A percentile compares a stretch with the other conserved stretches of the same genome.
These are phyloP conservation scores for Wakefieldia striispora DNA, from an alignment of 768 basidiomycete genomes.

Conservation along the genomic window DNA sequence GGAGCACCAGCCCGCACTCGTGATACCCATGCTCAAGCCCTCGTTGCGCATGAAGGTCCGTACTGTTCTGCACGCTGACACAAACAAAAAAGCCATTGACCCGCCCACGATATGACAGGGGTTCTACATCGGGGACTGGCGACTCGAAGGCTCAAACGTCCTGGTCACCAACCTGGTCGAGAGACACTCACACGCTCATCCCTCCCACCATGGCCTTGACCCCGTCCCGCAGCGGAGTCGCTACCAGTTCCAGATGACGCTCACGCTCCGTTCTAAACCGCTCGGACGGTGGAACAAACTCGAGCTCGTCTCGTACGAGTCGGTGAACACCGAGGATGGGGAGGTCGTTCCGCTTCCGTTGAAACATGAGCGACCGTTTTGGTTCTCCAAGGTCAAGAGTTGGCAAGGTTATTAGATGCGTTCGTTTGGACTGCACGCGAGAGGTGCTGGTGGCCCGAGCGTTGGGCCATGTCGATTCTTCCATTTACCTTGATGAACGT, in stretches of 20 bases:
- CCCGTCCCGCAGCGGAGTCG: slow-evolving; percentile 31
- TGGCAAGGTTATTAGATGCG: slow-evolving; percentile 37
- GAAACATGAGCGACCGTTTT: slow-evolving; percentile 87
- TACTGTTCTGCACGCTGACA: neutral
- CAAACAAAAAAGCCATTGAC: neutral
- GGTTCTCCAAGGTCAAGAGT: slow-evolving; percentile 88
- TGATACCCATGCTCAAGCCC: slow-evolving; percentile 76
- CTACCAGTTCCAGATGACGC: slow-evolving; percentile 74
- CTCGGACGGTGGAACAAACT: slow-evolving; percentile 81
- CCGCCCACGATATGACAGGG: slow-evolving; percentile 45
- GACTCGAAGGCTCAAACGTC: slow-evolving; percentile 58
- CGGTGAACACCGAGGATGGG: slow-evolving; percentile 72
- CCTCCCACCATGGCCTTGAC: slow-evolving; percentile 4
- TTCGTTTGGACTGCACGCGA: neutral
- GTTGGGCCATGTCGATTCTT: too few relatives aligned
- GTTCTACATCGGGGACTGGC: slow-evolving; percentile 70
- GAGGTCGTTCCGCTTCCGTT: slow-evolving; percentile 67
- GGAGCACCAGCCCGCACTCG: slow-evolving; percentile 61
- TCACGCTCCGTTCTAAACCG: slow-evolving; percentile 70
- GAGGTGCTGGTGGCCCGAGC: neutral
- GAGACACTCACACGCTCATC: slow-evolving; percentile 11
- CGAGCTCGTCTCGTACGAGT: slow-evolving; percentile 69
- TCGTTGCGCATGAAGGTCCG: slow-evolving; percentile 73
- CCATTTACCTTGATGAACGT: too few relatives aligned
- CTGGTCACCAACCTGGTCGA: slow-evolving; percentile 65